Evolutionary conservation across 108 stramenopile genomes (phyloP), one percentile per base, ranked within the genome.

Genomic region (Fistulifera pelliculosa): DNA sequence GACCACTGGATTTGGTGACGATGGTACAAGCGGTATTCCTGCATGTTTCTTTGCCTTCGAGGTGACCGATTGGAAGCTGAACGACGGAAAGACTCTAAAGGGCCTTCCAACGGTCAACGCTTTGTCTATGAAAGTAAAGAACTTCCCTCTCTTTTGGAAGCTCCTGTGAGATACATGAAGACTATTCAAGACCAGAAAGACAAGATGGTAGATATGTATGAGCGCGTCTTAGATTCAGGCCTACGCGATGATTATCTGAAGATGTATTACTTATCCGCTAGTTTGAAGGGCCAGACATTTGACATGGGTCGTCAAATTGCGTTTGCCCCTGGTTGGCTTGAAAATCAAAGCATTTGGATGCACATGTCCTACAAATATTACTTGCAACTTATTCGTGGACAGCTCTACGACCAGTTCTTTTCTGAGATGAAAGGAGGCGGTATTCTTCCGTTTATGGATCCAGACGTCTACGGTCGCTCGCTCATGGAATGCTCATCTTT

Each of bases 281-380:
- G 80, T 65, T 78, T 96, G 27, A 70, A 73, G 42, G 94, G 93
- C 35, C 93, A 96, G 66, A 81, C 79, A 48, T 89, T 74, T 57
- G 93, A 94, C 52, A 94, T 94, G 85, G 96, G 96, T 61, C 69
- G 96, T 41, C 94, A 94, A 81, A 96, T 92, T 83, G 92, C 92
- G 8, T 96, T 96, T 57, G 65, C 92, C 21, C 92, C 96, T 35
- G 96, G 96, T 18, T 96, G 96, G 96, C 75, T 96, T 18, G 96
- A 96, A 73, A 94, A 96, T 68, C 86, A 94, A 65, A 85, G 82
- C 35, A 85, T 96, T 56, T 96, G 96, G 96, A 83, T 90, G 78
- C 96, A 96, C 80, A 96, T 96, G 96, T 87, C 85, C 43, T 96
- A 93, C 84, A 96, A 96, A 63, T 94, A 87, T 59, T 94, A 94